These are phyloP conservation scores for Gossypium aridum DNA, from an alignment of 441 rosid genomes.

Conservation along the genomic window DNA sequence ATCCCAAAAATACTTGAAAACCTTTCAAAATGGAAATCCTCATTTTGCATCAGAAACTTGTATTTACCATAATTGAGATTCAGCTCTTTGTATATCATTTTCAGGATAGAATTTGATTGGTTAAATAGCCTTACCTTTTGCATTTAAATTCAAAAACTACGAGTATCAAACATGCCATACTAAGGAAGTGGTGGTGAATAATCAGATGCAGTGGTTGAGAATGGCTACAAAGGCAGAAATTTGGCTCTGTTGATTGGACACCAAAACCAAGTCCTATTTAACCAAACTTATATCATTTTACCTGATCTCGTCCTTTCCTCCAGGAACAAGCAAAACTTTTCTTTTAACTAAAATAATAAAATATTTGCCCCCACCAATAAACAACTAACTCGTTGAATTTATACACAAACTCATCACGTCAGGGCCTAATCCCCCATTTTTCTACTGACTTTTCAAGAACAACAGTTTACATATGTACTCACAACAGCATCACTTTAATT, in stretches of 20 bases:
- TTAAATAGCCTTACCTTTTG: background rate
- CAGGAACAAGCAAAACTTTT: background rate
- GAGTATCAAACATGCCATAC: background rate
- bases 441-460: background rate
- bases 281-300: background rate
- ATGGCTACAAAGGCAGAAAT: background rate
- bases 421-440: background rate
- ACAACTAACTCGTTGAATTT: slow-evolving; percentile 11
- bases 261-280: background rate
- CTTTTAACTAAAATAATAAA: background rate
- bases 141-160: background rate
- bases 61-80: too few relatives aligned
- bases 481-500: too few relatives aligned
- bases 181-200: background rate
- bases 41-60: background rate
- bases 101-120: background rate
- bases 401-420: background rate
- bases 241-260: background rate
- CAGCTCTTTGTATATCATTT: background rate
- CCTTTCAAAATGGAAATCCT: background rate
- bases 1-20: background rate
- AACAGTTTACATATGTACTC: too few relatives aligned
- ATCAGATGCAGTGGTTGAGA: background rate
- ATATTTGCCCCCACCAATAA: slow-evolving; percentile 5
- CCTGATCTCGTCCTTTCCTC: background rate